These are phyloP conservation scores for Chlorella sp. DNA, from an alignment of 139 green algal genomes.

Conservation along the genomic window DNA sequence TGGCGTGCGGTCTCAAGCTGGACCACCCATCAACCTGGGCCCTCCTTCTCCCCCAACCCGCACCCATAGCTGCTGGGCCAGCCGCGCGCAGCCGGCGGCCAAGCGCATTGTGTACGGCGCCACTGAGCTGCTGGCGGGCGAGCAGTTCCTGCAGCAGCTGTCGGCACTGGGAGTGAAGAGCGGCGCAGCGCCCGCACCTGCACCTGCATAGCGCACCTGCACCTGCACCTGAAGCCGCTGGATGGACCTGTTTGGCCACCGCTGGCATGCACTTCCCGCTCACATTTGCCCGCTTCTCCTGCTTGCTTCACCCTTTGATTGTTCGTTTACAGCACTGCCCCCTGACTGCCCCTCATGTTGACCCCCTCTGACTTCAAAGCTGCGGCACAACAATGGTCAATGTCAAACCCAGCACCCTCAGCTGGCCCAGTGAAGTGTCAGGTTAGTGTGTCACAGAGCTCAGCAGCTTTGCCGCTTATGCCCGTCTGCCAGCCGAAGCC, in stretches of 20 bases:
- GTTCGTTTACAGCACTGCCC: not conserved
- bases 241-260: not conserved
- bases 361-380: no score
- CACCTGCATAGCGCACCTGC: not conserved
- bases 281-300: not conserved
- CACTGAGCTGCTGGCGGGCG: constrained; percentile 87
- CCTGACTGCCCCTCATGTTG: no score
- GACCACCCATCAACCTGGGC: not conserved
- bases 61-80: constrained; percentile 30
- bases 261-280: not conserved
- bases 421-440: no score
- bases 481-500: no score
- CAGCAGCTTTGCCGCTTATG: not conserved
- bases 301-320: not conserved
- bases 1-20: not conserved
- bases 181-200: constrained; percentile 13
- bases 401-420: no score
- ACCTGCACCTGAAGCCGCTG: not conserved
- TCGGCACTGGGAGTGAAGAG: constrained; percentile 70
- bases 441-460: no score
- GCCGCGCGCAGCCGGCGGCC: constrained; percentile 42
- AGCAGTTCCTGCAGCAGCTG: constrained; percentile 86
- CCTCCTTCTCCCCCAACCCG: not conserved
- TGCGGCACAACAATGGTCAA: no score
- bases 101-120: constrained; percentile 91